Evolutionary conservation across 2,329 filamentous ascomycete genomes (phyloP).

Genomic region (Colletotrichum sp.): DNA sequence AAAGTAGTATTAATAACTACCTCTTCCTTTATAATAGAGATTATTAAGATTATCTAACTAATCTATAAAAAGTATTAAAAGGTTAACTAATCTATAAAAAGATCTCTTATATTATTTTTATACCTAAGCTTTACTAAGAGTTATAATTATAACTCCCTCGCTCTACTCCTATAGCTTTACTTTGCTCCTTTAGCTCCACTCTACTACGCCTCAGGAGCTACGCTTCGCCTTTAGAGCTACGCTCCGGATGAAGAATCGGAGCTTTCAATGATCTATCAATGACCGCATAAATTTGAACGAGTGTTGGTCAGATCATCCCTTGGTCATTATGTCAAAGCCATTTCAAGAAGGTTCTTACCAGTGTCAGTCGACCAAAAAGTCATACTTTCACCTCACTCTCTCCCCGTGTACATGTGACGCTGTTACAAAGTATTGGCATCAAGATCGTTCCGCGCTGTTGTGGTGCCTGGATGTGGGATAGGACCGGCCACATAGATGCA

Average conservation of each 20-base stretch:
- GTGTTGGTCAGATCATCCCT: not conserved
- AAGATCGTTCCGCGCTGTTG: slow-evolving; percentile 65
- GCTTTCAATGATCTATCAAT: slow-evolving; percentile 58
- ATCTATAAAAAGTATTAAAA: too few relatives aligned
- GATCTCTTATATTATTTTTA: too few relatives aligned
- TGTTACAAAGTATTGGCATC: slow-evolving; percentile 26
- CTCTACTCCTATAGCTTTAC: too few relatives aligned
- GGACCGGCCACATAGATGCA: slow-evolving; percentile 60
- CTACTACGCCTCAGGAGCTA: too few relatives aligned
- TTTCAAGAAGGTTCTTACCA: not conserved
- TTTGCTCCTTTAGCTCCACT: too few relatives aligned
- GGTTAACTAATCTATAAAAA: too few relatives aligned
- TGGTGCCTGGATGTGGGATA: slow-evolving; percentile 60
- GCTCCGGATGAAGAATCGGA: slow-evolving; percentile 57
- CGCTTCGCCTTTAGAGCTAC: too few relatives aligned
- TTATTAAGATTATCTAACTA: too few relatives aligned
- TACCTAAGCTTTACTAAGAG: too few relatives aligned
- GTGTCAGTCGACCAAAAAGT: not conserved
- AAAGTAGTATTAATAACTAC: too few relatives aligned
- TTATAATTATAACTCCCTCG: too few relatives aligned
- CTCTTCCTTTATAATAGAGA: too few relatives aligned
- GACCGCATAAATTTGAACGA: not conserved
- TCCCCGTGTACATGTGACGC: not conserved
- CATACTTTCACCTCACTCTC: not conserved
- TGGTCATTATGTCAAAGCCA: not conserved